Conservation (phyloP, 2,329 filamentous ascomycete species). For the Neodidymelliopsis sp. region DNA sequence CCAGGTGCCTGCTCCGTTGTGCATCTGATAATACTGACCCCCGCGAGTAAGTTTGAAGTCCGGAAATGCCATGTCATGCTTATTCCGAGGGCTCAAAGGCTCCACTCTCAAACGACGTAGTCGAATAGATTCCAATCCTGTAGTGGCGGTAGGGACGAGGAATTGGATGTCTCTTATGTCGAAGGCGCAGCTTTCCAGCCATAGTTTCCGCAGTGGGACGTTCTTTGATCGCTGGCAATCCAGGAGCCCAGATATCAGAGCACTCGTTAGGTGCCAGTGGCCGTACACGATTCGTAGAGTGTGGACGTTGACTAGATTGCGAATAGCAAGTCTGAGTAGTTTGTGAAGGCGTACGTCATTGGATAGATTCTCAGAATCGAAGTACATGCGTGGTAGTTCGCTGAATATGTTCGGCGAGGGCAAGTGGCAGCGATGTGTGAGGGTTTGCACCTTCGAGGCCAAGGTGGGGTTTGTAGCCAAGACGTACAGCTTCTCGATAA, state of each 20-base stretch:
- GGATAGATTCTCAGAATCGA: slow-evolving; percentile 51
- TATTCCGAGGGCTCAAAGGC: slow-evolving; percentile 8
- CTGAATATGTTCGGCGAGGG: slow-evolving; percentile 55
- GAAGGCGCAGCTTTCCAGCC: slow-evolving; percentile 55
- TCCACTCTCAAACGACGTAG: slow-evolving; percentile 51
- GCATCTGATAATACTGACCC: slow-evolving; percentile 33
- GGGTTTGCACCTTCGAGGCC: slow-evolving; percentile 52
- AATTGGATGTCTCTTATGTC: slow-evolving; percentile 29
- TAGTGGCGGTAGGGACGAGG: slow-evolving; percentile 30
- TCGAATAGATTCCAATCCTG: slow-evolving; percentile 52
- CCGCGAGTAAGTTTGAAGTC: slow-evolving; percentile 42
- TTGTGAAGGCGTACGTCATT: slow-evolving; percentile 50
- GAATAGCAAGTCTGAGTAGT: slow-evolving; percentile 49
- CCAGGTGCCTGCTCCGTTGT: slow-evolving; percentile 44
- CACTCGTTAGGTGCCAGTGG: slow-evolving; percentile 51
- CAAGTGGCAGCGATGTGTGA: slow-evolving; percentile 57
- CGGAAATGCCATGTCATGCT: slow-evolving; percentile 27
- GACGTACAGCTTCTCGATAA: slow-evolving; percentile 53
- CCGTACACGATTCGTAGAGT: slow-evolving; percentile 56
- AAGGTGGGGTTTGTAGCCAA: slow-evolving; percentile 52
- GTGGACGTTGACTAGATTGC: slow-evolving; percentile 53
- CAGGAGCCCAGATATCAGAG: slow-evolving; percentile 52
- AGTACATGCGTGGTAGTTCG: slow-evolving; percentile 52
- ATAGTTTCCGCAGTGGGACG: slow-evolving; percentile 50
- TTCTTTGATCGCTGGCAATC: slow-evolving; percentile 36